phyloP scores from a whole-genome alignment of 306 rosid genomes.

The Rubus parviflorus region DNA sequence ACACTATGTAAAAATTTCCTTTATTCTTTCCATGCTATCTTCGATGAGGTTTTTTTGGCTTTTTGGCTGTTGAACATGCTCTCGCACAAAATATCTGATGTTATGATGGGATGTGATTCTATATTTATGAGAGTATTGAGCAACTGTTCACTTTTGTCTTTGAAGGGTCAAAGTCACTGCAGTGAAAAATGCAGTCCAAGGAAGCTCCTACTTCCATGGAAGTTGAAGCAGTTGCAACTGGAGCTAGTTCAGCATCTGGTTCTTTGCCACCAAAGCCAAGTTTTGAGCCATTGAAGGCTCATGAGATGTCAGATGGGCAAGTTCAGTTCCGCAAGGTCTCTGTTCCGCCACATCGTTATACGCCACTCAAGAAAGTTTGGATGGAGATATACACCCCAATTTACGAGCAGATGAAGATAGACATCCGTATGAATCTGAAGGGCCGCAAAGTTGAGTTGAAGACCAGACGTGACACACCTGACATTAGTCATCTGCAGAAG shows the following conservation, averaged over 20 bases:
- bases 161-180: constrained; percentile 8
- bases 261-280: constrained; percentile 63
- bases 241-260: constrained; percentile 20
- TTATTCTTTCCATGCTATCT: no score
- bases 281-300: constrained; percentile 76
- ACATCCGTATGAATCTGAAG: constrained; percentile 79
- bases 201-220: constrained; percentile 56
- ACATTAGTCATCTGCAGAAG: constrained; percentile 75
- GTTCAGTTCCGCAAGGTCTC: constrained; percentile 78
- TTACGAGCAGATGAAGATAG: constrained; percentile 81
- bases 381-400: constrained; percentile 80
- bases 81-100: no score
- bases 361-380: constrained; percentile 88
- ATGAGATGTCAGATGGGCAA: constrained; percentile 82
- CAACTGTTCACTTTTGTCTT: neutral
- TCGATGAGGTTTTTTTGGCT: no score
- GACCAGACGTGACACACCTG: constrained; percentile 78
- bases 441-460: constrained; percentile 81
- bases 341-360: constrained; percentile 78
- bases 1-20: no score
- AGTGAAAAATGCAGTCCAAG: constrained; percentile 51
- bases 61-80: no score
- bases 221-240: constrained; percentile 44
- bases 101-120: neutral
- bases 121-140: neutral